A percentile compares a stretch with the other conserved stretches of the same genome.
These are phyloP conservation scores for Diaporthe helianthi DNA, from an alignment of 2,329 filamentous ascomycete genomes.

Conservation along the genomic window DNA sequence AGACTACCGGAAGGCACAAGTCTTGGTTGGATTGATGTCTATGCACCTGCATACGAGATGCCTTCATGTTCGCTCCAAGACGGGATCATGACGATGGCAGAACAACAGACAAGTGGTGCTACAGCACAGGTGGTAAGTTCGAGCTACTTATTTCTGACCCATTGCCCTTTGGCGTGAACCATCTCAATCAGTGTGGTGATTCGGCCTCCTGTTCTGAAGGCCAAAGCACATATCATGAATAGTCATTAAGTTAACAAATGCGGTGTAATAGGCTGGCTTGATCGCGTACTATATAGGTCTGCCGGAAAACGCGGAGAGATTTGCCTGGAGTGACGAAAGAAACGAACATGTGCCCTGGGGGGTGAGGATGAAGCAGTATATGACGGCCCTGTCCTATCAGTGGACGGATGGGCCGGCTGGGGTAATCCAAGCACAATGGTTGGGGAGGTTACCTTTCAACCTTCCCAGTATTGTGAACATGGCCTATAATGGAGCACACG, in stretches of 20 bases:
- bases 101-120: conserved; percentile 5
- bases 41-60: background rate
- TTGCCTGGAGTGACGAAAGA: conserved; percentile 9
- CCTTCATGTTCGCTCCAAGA: background rate
- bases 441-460: background rate
- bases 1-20: background rate
- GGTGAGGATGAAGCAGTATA: conserved; percentile 17
- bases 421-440: background rate
- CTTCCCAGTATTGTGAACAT: conserved; percentile 11
- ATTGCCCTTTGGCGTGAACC: background rate
- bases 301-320: conserved; percentile 8
- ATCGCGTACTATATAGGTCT: background rate
- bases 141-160: background rate
- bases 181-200: background rate
- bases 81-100: background rate
- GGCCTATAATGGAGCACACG: conserved; percentile 17
- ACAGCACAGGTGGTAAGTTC: conserved; percentile 11
- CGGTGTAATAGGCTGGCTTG: background rate
- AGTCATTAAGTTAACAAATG: background rate
- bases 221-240: background rate
- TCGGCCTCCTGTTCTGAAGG: background rate
- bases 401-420: conserved; percentile 5
- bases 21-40: conserved; percentile 19
- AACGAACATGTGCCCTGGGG: background rate
- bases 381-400: conserved; percentile 17